Evolutionary conservation across 78 protist species (phyloP).

Genomic region (Cavenderia fasciculata): DNA sequence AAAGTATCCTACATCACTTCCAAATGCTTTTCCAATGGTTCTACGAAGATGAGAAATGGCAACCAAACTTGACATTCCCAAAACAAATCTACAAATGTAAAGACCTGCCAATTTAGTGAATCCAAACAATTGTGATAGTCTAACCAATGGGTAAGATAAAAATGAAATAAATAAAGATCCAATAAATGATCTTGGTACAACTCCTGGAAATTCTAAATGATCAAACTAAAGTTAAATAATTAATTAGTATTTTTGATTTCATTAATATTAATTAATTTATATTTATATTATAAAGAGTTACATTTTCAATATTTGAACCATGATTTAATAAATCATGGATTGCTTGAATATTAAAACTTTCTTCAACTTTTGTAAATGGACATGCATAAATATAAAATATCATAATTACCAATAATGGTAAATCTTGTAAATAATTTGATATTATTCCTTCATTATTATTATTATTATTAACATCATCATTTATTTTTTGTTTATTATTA

Average conservation of each 20-base stretch:
- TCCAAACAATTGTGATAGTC: not conserved
- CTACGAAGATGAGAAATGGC: slow-evolving; percentile 10
- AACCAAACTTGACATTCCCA: slow-evolving; percentile 14
- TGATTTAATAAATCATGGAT: slow-evolving; percentile 90
- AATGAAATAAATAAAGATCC: slow-evolving; percentile 83
- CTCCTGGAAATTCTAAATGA: slow-evolving; percentile 93
- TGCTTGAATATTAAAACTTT: slow-evolving; percentile 95
- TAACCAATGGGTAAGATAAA: slow-evolving; percentile 10
- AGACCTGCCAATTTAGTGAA: not conserved
- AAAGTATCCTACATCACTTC: not conserved
- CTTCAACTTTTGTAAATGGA: slow-evolving; percentile 95
- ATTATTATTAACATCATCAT: not conserved
- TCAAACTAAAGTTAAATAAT: slow-evolving; percentile 74
- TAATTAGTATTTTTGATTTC: not conserved
- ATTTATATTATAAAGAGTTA: not conserved
- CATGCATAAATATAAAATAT: slow-evolving; percentile 4
- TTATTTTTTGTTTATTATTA: not conserved
- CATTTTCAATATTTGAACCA: not conserved
- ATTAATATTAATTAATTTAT: not conserved
- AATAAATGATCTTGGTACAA: slow-evolving; percentile 94
- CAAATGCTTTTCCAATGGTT: slow-evolving; percentile 32
- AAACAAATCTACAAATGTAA: slow-evolving; percentile 8
- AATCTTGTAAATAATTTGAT: not conserved
- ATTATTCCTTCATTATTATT: not conserved
- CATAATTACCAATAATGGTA: not conserved